Evolutionary conservation across 805 yeast genomes (phyloP).

Genomic region (Suhomyces vadensis): DNA sequence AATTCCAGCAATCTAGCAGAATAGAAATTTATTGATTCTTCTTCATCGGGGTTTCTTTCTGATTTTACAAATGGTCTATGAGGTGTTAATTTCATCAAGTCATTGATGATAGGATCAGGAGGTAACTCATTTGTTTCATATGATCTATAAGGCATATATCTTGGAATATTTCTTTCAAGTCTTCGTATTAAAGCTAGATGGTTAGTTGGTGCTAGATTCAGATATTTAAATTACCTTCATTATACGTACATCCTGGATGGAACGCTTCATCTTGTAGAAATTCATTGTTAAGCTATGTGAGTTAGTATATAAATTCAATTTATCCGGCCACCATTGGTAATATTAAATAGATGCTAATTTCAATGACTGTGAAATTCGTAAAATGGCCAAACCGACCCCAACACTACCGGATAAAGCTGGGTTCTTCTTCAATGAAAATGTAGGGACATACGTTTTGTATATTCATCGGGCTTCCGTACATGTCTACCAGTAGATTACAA

Average conservation of each 20-base stretch:
- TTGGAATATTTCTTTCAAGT: constrained; percentile 17
- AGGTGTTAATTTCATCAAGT: constrained; percentile 33
- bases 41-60: constrained; percentile 6
- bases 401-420: too few species aligned
- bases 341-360: not conserved
- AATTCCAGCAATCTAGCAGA: constrained; percentile 34
- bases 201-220: constrained; percentile 5
- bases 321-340: not conserved
- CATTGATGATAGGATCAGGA: constrained; percentile 34
- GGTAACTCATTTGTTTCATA: not conserved
- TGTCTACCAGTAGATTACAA: not conserved
- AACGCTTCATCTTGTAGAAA: constrained; percentile 7
- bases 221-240: not conserved
- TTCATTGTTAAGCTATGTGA: not conserved
- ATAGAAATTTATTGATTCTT: constrained; percentile 29
- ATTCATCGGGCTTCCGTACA: constrained; percentile 5
- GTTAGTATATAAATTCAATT: constrained; percentile 5
- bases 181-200: constrained; percentile 16
- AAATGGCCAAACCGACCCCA: not conserved
- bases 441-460: constrained; percentile 4
- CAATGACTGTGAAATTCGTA: constrained; percentile 3
- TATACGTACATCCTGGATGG: constrained; percentile 11
- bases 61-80: constrained; percentile 17
- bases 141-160: constrained; percentile 16
- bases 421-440: not conserved